Evolutionary conservation across 345 rosid genomes (phyloP), one percentile per base, ranked within the genome.

Genomic region (Bretschneidera sinensis): DNA sequence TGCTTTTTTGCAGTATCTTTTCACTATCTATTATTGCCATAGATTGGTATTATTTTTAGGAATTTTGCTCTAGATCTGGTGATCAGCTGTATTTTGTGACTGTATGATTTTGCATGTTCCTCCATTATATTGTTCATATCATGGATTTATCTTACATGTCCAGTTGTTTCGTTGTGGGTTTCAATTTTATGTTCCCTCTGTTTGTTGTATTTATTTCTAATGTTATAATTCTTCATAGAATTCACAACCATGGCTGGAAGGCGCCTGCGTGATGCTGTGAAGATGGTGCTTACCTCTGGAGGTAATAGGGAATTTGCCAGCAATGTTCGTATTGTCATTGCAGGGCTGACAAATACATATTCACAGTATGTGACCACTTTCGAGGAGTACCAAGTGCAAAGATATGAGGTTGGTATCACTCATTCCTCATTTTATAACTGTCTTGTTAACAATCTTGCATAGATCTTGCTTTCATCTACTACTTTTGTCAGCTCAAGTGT

Each of bases 181-280:
- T 31, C 35, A 31, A 4, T 9, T 31, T 31, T 31, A 9, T 4
- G 6, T 31, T 4, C 9, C 35, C 9, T 31, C 6, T 31, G 35
- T 31, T 31, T 31, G 9, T 31, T 39, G 13, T n/a, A n/a, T n/a
- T 14, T 59, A 9, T 58, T 53, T 28, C 11, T 21, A 20, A 67
- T 54, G 19, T 1, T 61, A 47, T 22, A 0, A 16, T 54, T 68
- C 21, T 22, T 54, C 61, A 60, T 85, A 86, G 89, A 86, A 69
- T 86, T 86, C 64, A 79, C 92, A 31, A 81, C 89, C 51, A 86
- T 86, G 92, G 85, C 92, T 34, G 92, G 87, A 20, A 81, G 92
- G 73, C 85, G 78, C 24, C 89, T 86, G 24, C 81, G 92, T n/a
- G 85, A 86, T 60, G 92, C 89, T 57, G 77, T 86, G 55, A 81